phyloP scores from a whole-genome alignment of 2,329 filamentous ascomycete species.

The Trichoderma sp. region DNA sequence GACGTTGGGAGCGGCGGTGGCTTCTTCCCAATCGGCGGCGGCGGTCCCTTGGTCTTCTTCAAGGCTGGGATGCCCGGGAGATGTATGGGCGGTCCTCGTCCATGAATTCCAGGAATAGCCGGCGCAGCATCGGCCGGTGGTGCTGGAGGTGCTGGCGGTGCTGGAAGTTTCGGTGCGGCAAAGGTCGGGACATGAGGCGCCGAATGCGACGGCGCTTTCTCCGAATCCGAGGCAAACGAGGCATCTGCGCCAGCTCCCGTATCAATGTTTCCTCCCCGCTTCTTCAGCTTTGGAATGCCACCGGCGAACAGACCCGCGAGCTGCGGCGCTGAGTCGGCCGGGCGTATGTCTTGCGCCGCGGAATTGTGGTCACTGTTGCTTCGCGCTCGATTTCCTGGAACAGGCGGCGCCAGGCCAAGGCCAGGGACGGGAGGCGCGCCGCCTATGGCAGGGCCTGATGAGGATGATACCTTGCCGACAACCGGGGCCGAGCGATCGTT shows the following conservation, averaged over 20 bases:
- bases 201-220: conserved; percentile 30
- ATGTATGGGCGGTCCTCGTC: conserved; percentile 39
- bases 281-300: conserved; percentile 93
- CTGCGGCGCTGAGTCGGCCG: conserved; percentile 67
- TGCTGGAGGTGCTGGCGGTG: not conserved
- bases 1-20: conserved; percentile 60
- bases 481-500: conserved; percentile 88
- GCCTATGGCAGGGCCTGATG: conserved; percentile 59
- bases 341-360: conserved; percentile 39
- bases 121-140: conserved; percentile 54
- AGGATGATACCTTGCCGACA: conserved; percentile 41
- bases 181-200: conserved; percentile 46
- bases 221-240: conserved; percentile 79
- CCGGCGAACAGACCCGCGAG: conserved; percentile 85
- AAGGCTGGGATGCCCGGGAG: conserved; percentile 46
- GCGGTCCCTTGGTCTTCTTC: conserved; percentile 60
- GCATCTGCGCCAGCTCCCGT: conserved; percentile 60
- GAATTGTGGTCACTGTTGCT: conserved; percentile 77
- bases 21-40: conserved; percentile 76
- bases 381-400: conserved; percentile 64
- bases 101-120: conserved; percentile 53
- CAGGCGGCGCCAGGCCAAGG: conserved; percentile 59
- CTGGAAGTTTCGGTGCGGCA: conserved; percentile 47
- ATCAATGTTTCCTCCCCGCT: conserved; percentile 74
- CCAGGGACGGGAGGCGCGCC: conserved; percentile 75